A percentile compares a stretch with the other conserved stretches of the same genome.
phyloP scores from a whole-genome alignment of 352 stramenopile genomes.

The Globisporangium cylindrosporum region DNA sequence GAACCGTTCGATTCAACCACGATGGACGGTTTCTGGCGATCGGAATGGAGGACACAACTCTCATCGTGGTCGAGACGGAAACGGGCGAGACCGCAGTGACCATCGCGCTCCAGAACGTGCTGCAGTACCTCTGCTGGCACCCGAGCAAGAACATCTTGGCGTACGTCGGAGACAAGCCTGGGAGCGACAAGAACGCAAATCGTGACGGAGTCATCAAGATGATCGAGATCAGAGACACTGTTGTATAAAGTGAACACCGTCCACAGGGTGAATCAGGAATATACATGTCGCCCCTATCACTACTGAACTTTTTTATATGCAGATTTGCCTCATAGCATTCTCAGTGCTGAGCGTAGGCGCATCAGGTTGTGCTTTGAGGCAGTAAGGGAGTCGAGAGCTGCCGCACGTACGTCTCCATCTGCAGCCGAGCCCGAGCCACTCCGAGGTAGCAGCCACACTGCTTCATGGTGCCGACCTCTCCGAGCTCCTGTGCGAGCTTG shows the following conservation, averaged over 20 bases:
- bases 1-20: conserved; percentile 75
- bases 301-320: background rate
- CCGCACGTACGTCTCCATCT: conserved; percentile 57
- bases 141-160: conserved; percentile 78
- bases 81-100: conserved; percentile 57
- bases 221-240: conserved; percentile 61
- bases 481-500: conserved; percentile 65
- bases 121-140: conserved; percentile 84
- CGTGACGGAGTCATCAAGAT: conserved; percentile 84
- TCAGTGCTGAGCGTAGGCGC: background rate
- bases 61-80: conserved; percentile 64
- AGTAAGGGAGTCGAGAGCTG: conserved; percentile 37
- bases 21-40: conserved; percentile 72
- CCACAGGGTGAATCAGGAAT: conserved; percentile 7
- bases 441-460: conserved; percentile 83
- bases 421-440: conserved; percentile 58
- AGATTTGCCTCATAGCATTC: background rate
- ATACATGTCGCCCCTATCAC: background rate
- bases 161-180: conserved; percentile 80
- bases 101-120: conserved; percentile 61
- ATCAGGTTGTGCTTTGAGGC: conserved; percentile 7
- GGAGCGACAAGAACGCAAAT: conserved; percentile 77
- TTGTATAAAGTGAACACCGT: conserved; percentile 9
- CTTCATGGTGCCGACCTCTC: conserved; percentile 62
- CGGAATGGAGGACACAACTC: conserved; percentile 69